Evolutionary conservation across 2,329 filamentous ascomycete genomes (phyloP), one percentile per base, ranked within the genome.

Genomic region (Fusarium sp.): DNA sequence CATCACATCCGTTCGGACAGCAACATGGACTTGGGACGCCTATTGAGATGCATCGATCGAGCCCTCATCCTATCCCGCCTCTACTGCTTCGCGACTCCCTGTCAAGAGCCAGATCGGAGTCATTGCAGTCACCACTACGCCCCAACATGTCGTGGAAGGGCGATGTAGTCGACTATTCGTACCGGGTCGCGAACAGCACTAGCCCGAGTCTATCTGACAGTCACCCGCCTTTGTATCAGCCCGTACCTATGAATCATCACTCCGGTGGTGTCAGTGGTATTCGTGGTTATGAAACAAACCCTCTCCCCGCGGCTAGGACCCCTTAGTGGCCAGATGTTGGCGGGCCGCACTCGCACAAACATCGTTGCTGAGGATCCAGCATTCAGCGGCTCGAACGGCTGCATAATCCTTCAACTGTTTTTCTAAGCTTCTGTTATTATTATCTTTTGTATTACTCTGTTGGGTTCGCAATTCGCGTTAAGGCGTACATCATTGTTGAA

Each of bases 111-210:
- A 82, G 87, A 64, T 84, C 86, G 4, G 87, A 89, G 48, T 86
- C 81, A 13, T 75, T 88, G 15, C 86, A 89, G 61, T 89, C 87
- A 15, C 86, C 87, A 4, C 77, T 89, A 45, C 81, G 87, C 35
- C 82, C 87, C 11, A 87, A 84, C 72, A 87, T 89, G 84, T 85
- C 86, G 14, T 90, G 87, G 87, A 89, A 89, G 75, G 84, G 85
- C 15, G 85, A 87, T 63, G 79, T 84, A 2, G 83, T 89, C 57
- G 86, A 88, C 70, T 89, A 88, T 73, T 82, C 80, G 13, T 88
- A 87, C 71, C 80, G 83, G 46, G 79, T 77, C 17, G 78, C 79
- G 10, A 81, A 79, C 56, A 81, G 79, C 56, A 74, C 77, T 8
- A 87, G 83, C 71, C 82, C 86, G 5, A 80, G 79, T 49, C 76